Percentiles rank a stretch among this genome's conserved stretches.
Conservation (phyloP, 2,329 filamentous ascomycete genomes). For the Elsinoe necatrix region DNA sequence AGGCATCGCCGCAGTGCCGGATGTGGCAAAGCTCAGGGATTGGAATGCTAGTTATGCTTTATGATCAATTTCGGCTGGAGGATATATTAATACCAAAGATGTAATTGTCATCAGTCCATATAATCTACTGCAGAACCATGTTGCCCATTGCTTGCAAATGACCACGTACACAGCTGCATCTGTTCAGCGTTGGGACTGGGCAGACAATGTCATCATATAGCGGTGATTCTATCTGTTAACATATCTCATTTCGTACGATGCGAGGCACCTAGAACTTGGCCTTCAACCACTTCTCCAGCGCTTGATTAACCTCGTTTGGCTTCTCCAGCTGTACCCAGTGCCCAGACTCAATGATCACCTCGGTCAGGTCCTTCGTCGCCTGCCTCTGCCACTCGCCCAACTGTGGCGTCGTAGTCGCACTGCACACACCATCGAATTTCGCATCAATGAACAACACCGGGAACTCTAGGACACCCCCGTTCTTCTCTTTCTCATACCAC, state of each 20-base stretch:
- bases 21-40: constrained; percentile 5
- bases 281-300: constrained; percentile 23
- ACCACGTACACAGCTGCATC: too few species aligned
- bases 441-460: constrained; percentile 35
- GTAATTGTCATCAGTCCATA: not conserved
- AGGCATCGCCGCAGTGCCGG: constrained; percentile 1
- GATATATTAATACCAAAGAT: not conserved
- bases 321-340: constrained; percentile 26
- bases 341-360: constrained; percentile 36
- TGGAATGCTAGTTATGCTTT: constrained; percentile 11
- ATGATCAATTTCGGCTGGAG: not conserved
- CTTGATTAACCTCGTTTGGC: constrained; percentile 22
- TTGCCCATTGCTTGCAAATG: too few species aligned
- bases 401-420: constrained; percentile 28
- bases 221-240: not conserved
- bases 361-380: constrained; percentile 33
- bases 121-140: not conserved
- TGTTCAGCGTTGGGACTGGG: too few species aligned
- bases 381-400: constrained; percentile 31
- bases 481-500: constrained; percentile 34
- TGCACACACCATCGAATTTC: constrained; percentile 33
- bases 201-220: too few species aligned
- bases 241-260: not conserved
- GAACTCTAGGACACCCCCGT: constrained; percentile 28
- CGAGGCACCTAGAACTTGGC: not conserved